Base-by-base conservation (phyloP, 1,284 basidiomycete species). In the Mrakiaceae sp. region DNA sequence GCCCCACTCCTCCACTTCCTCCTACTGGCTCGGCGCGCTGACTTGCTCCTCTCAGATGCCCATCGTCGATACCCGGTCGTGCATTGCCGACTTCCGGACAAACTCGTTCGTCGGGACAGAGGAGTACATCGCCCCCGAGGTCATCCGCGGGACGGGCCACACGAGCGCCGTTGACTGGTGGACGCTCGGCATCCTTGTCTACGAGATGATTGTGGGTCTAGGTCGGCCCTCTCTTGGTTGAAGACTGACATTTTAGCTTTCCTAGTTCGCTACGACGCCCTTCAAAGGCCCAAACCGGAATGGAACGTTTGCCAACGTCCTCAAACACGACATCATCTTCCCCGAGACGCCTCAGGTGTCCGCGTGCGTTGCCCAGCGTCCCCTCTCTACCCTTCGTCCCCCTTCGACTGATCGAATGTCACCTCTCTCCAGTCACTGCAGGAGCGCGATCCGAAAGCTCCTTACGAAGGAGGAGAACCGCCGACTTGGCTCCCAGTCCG, bases 141-240 rank as follows among this genome's bases (percentile, higher is more conserved):
- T 99, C 67, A 98, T 99, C 75, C 90, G 92, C 73, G 94, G 93
- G 56, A 86, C 90, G 74, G 96, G 96, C 12, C 96, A 99, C 78
- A 97, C 95, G 49, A 92, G 90, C 67, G 93, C 96, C 7, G 96
- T 99, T 62, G 96, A 99, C 78, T 98, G 95, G 95, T 98, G 92
- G 96, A 98, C 95, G 47, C 80, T 97, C 60, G 96, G 96, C 51
- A 98, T 99, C 72, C 83, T 99, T 72, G 92, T 98, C 72, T 97
- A 95, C 79, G 96, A 99, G 80, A 98, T 98, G 96, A 96, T 98
- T 78, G 91, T 94, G 80, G 81, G 90, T 87, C 12, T 14, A 67
- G 3, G 12, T 16, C 27, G 14, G 6, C 50, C 43, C 44, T 60
- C 27, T 39, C 27, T 27, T 27, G 27, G 27, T 27, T 27, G 27